Conservation (phyloP, 1,139 yeast species). For the Yamadazyma dushanensis region DNA sequence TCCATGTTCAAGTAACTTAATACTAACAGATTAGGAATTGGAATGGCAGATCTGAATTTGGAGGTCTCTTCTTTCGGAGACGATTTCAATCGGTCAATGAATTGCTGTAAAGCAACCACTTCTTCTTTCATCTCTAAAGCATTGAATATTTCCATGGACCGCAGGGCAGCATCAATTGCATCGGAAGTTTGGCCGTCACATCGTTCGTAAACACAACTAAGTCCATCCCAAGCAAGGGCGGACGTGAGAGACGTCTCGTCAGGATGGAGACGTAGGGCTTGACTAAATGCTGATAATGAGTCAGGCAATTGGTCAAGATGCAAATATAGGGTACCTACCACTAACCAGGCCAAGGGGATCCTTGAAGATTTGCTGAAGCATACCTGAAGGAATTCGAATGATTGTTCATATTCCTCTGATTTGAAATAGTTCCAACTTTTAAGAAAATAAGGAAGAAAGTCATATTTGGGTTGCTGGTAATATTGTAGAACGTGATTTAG, state of each 20-base stretch:
- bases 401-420: constrained; percentile 47
- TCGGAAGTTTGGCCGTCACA: constrained; percentile 61
- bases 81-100: background rate
- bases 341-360: constrained; percentile 63
- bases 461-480: constrained; percentile 20
- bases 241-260: constrained; percentile 51
- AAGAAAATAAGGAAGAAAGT: constrained; percentile 60
- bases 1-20: constrained; percentile 7
- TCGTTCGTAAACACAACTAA: constrained; percentile 62
- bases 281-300: constrained; percentile 66
- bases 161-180: constrained; percentile 58
- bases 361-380: constrained; percentile 56
- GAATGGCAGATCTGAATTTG: no score
- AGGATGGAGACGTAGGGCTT: constrained; percentile 54
- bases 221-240: constrained; percentile 67
- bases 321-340: constrained; percentile 61
- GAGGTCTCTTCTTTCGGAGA: constrained; percentile 3
- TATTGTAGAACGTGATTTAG: constrained; percentile 10
- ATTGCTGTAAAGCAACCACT: background rate
- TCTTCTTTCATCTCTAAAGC: constrained; percentile 8
- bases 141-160: constrained; percentile 52
- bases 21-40: constrained; percentile 6
- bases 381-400: constrained; percentile 58
- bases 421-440: constrained; percentile 54
- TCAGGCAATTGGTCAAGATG: constrained; percentile 62